Evolutionary conservation across 2,329 filamentous ascomycete species (phyloP).

Genomic region (Purpureocillium lavendulum): DNA sequence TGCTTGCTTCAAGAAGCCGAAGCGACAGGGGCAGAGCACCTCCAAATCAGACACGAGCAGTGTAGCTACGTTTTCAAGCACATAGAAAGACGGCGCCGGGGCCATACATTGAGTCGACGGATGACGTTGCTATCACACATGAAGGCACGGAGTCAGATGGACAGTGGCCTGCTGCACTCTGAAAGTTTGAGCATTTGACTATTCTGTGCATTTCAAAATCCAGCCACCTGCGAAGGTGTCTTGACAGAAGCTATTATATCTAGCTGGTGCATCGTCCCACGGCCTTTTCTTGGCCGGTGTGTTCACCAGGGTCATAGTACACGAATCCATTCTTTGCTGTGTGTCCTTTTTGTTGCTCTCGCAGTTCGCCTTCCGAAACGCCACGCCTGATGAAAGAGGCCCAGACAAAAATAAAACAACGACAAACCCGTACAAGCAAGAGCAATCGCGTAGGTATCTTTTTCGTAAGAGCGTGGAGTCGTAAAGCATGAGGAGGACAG

Average conservation of each 20-base stretch:
- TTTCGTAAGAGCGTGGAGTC: constrained; percentile 15
- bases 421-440: not conserved
- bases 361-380: not conserved
- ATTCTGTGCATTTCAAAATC: not conserved
- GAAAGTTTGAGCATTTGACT: too few species aligned
- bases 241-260: too few species aligned
- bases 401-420: constrained; percentile 1
- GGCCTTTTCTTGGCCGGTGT: too few species aligned
- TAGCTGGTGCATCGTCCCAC: too few species aligned
- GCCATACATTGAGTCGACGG: too few species aligned
- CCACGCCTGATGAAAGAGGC: not conserved
- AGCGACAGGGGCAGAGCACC: constrained; percentile 29
- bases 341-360: too few species aligned
- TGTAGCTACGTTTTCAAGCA: not conserved
- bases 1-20: constrained; percentile 68
- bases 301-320: not conserved
- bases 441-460: constrained; percentile 14
- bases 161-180: too few species aligned
- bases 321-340: not conserved
- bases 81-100: too few species aligned
- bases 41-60: constrained; percentile 23
- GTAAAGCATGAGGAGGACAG: constrained; percentile 15
- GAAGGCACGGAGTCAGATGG: too few species aligned
- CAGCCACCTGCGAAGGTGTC: not conserved
- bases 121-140: too few species aligned